These are phyloP conservation scores for Uronychia setigera DNA, from an alignment of 73 alveolate species.

Conservation along the genomic window DNA sequence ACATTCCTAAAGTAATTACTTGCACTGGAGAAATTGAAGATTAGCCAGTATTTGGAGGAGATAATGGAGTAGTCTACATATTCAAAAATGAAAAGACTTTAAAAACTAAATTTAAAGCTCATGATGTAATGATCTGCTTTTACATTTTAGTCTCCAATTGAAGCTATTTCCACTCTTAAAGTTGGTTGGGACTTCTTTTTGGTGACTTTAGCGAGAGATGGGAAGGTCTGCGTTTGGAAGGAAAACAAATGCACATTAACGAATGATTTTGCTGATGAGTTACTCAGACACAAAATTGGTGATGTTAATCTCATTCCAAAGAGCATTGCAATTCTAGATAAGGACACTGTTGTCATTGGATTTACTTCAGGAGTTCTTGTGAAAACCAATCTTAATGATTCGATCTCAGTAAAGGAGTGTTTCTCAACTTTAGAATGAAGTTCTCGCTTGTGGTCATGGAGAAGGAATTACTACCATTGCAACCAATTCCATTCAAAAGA, in stretches of 20 bases:
- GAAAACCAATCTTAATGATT: neutral
- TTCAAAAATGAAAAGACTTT: neutral
- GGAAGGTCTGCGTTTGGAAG: neutral
- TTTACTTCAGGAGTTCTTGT: neutral
- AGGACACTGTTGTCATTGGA: neutral
- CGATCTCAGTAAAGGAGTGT: no score
- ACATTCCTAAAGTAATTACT: neutral
- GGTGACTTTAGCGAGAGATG: neutral
- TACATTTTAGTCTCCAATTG: neutral
- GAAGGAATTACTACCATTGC: neutral
- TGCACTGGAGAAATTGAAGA: neutral
- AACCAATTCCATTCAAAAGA: neutral
- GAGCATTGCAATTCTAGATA: neutral
- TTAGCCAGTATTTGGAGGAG: neutral
- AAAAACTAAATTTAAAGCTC: neutral
- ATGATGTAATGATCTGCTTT: neutral
- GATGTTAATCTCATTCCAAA: neutral
- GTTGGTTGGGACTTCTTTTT: neutral
- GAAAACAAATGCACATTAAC: neutral
- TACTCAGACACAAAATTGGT: neutral
- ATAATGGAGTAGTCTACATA: neutral
- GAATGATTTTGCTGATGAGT: neutral
- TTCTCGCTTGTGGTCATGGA: neutral
- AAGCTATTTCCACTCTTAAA: neutral
- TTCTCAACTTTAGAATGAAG: neutral